Evolutionary conservation across 2,329 filamentous ascomycete species (phyloP).

Genomic region (Hypoxylon sp.): DNA sequence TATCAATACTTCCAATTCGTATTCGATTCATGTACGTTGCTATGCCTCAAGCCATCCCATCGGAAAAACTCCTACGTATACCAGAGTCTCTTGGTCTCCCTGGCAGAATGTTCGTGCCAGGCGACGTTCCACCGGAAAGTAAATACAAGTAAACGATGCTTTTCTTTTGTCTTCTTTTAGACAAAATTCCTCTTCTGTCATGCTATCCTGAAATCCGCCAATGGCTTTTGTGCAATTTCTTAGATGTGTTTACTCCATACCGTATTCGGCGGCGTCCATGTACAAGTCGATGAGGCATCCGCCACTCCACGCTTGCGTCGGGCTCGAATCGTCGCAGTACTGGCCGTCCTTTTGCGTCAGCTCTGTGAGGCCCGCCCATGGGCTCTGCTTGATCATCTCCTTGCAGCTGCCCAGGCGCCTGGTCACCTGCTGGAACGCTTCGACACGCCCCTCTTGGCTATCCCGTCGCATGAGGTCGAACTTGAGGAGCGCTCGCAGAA

Average conservation of each 20-base stretch:
- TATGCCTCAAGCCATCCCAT: slow-evolving; percentile 1
- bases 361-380: slow-evolving; percentile 92
- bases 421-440: slow-evolving; percentile 95
- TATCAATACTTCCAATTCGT: slow-evolving; percentile 9
- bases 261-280: slow-evolving; percentile 77
- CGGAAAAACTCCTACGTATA: slow-evolving; percentile 10
- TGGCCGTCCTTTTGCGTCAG: slow-evolving; percentile 90
- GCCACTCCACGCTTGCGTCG: slow-evolving; percentile 96
- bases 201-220: neutral
- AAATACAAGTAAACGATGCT: neutral
- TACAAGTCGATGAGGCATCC: slow-evolving; percentile 95
- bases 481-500: slow-evolving; percentile 87
- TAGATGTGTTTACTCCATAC: slow-evolving; percentile 24
- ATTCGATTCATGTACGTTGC: slow-evolving; percentile 8
- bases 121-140: neutral
- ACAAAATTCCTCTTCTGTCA: neutral
- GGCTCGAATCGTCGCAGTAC: slow-evolving; percentile 86
- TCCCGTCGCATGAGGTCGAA: slow-evolving; percentile 82
- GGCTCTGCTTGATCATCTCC: slow-evolving; percentile 77
- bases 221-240: neutral
- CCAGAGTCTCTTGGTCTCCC: neutral
- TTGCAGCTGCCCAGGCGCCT: slow-evolving; percentile 83
- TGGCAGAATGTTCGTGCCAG: slow-evolving; percentile 2
- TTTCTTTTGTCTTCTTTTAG: neutral
- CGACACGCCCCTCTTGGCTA: slow-evolving; percentile 70